Evolutionary conservation across 1,139 yeast species (phyloP).

Genomic region (Magnusiomyces clavatus): DNA sequence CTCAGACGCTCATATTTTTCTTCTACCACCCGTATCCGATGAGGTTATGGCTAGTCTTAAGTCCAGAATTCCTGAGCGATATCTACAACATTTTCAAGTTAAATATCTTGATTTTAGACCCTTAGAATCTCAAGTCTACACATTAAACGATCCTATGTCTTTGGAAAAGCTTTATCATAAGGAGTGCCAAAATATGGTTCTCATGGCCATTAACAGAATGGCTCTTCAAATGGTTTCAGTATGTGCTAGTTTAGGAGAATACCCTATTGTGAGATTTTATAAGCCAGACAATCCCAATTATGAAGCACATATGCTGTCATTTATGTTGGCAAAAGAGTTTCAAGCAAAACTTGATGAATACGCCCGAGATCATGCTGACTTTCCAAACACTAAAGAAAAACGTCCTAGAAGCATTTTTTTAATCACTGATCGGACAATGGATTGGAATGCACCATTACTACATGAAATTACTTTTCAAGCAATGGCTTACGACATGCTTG

Average conservation of each 20-base stretch:
- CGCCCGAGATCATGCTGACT: constrained; percentile 52
- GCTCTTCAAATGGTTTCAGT: constrained; percentile 59
- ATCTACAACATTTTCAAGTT: constrained; percentile 20
- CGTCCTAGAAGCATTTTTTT: constrained; percentile 68
- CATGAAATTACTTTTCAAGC: constrained; percentile 96
- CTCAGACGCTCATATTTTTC: constrained; percentile 48
- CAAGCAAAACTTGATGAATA: constrained; percentile 69
- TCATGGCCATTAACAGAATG: constrained; percentile 48
- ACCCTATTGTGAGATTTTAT: constrained; percentile 69
- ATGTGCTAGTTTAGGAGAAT: constrained; percentile 77
- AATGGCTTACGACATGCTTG: constrained; percentile 68
- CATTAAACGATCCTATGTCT: constrained; percentile 40
- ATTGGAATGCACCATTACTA: constrained; percentile 71
- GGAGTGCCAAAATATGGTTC: constrained; percentile 54
- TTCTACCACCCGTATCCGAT: constrained; percentile 36
- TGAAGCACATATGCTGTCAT: constrained; percentile 59
- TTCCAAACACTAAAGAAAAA: constrained; percentile 16
- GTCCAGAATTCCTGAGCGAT: constrained; percentile 18
- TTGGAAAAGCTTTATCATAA: constrained; percentile 69
- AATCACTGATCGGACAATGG: constrained; percentile 76
- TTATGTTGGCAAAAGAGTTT: constrained; percentile 63
- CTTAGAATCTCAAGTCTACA: constrained; percentile 42
- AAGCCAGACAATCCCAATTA: constrained; percentile 36
- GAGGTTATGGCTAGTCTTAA: constrained; percentile 1
- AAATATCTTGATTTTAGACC: constrained; percentile 40